Evolutionary conservation across 73 alveolate species (phyloP).

Genomic region (Loxodes magnus): DNA sequence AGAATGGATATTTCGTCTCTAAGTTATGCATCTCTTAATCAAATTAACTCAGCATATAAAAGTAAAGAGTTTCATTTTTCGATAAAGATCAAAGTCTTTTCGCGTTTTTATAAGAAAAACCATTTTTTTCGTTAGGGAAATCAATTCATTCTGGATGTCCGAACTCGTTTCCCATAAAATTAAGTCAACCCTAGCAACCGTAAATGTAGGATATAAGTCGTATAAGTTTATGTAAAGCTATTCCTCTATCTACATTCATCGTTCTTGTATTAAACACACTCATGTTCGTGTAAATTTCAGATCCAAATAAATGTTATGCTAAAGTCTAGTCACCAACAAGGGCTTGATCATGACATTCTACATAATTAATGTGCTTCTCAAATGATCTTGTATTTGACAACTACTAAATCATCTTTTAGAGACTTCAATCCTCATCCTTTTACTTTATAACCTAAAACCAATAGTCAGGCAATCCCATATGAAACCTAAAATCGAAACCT

Average conservation of each 20-base stretch:
- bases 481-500: conserved; percentile 94
- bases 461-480: conserved; percentile 93
- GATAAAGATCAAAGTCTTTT: conserved; percentile 61
- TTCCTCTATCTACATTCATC: conserved; percentile 81
- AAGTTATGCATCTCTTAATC: conserved; percentile 65
- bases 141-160: conserved; percentile 99
- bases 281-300: conserved; percentile 84
- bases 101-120: conserved; percentile 81
- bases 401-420: conserved; percentile 73
- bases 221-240: conserved; percentile 91
- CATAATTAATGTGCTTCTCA: conserved; percentile 88
- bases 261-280: conserved; percentile 43
- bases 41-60: conserved; percentile 55
- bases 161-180: conserved; percentile 98
- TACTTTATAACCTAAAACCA: conserved; percentile 66
- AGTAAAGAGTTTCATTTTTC: too few species aligned
- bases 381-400: conserved; percentile 81
- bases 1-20: conserved; percentile 41
- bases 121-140: conserved; percentile 97
- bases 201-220: conserved; percentile 82
- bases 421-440: conserved; percentile 93
- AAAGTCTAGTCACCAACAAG: conserved; percentile 96
- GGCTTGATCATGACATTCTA: conserved; percentile 95
- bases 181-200: conserved; percentile 84
- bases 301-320: conserved; percentile 89